Percentiles rank a stretch among this genome's conserved stretches.
Evolutionary conservation across 2,329 filamentous ascomycete genomes (phyloP).

Genomic region (Clonostachys chloroleuca): DNA sequence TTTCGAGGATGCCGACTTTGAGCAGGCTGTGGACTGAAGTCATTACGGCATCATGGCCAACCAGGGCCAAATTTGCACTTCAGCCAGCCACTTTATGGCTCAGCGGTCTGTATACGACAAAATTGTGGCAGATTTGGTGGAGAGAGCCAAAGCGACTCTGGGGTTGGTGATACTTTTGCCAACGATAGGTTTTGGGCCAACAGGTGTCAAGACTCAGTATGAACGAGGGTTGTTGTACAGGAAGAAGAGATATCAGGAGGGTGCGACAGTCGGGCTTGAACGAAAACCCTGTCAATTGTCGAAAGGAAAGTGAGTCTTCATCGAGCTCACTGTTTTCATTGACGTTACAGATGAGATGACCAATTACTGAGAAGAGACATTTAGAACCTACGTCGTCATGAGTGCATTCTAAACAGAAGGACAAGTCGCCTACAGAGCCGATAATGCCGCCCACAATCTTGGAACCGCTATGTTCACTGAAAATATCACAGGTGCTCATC

Average conservation of each 20-base stretch:
- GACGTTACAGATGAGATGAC: conserved; percentile 20
- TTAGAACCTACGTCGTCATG: conserved; percentile 44
- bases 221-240: conserved; percentile 20
- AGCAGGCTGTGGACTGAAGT: too few species aligned
- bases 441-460: conserved; percentile 41
- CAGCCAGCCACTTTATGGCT: too few species aligned
- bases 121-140: background rate
- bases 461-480: conserved; percentile 2
- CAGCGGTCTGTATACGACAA: background rate
- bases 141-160: conserved; percentile 25
- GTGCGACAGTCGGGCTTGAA: conserved; percentile 61
- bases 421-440: conserved; percentile 38
- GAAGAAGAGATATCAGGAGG: conserved; percentile 27
- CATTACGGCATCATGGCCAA: conserved; percentile 4
- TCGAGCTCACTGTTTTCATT: conserved; percentile 28
- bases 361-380: conserved; percentile 44
- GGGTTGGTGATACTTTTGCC: conserved; percentile 45
- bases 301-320: conserved; percentile 28
- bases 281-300: conserved; percentile 42
- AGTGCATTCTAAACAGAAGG: conserved; percentile 34
- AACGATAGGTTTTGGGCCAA: conserved; percentile 48
- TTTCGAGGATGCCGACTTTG: too few species aligned
- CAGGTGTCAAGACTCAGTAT: conserved; percentile 28
- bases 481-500: conserved; percentile 1
- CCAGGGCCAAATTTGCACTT: conserved; percentile 6